Conservation (phyloP, 441 rosid species). For the Melastoma candidum region DNA sequence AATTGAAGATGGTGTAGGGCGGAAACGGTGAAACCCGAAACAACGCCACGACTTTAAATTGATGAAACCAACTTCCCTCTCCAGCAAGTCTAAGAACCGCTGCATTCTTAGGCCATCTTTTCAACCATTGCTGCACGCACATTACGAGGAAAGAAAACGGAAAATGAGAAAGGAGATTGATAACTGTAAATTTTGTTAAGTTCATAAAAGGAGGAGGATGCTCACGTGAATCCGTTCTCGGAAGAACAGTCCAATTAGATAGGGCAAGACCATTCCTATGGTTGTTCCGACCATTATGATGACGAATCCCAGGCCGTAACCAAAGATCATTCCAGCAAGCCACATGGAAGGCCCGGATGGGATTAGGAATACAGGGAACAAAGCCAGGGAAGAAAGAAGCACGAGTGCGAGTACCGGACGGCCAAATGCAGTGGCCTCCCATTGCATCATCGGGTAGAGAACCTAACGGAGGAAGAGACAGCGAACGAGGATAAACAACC, state of each 20-base stretch:
- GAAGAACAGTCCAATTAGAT: constrained; percentile 61
- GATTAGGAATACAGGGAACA: constrained; percentile 83
- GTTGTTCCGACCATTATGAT: constrained; percentile 98
- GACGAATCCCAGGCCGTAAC: constrained; percentile 79
- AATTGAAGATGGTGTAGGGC: constrained; percentile 89
- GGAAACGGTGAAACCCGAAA: constrained; percentile 90
- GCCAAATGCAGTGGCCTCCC: constrained; percentile 99
- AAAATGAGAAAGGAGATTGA: not conserved
- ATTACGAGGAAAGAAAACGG: constrained; percentile 7
- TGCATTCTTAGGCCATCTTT: constrained; percentile 87
- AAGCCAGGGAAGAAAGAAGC: constrained; percentile 72
- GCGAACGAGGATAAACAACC: too few relatives aligned
- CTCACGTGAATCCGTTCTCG: constrained; percentile 89
- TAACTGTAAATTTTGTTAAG: too few relatives aligned
- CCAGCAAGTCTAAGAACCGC: constrained; percentile 80
- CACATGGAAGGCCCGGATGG: constrained; percentile 99
- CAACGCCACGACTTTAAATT: constrained; percentile 82
- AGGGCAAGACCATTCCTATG: constrained; percentile 85
- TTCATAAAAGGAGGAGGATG: constrained; percentile 2
- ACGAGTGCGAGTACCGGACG: constrained; percentile 84
- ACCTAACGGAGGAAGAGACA: constrained; percentile 33
- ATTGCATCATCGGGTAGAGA: constrained; percentile 73
- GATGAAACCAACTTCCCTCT: constrained; percentile 97
- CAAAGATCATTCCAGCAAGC: constrained; percentile 98
- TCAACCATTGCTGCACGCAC: constrained; percentile 75